A percentile compares a stretch with the other conserved stretches of the same genome.
These are phyloP conservation scores for Sphaerosporella brunnea DNA, from an alignment of 495 filamentous ascomycete species.

Conservation along the genomic window DNA sequence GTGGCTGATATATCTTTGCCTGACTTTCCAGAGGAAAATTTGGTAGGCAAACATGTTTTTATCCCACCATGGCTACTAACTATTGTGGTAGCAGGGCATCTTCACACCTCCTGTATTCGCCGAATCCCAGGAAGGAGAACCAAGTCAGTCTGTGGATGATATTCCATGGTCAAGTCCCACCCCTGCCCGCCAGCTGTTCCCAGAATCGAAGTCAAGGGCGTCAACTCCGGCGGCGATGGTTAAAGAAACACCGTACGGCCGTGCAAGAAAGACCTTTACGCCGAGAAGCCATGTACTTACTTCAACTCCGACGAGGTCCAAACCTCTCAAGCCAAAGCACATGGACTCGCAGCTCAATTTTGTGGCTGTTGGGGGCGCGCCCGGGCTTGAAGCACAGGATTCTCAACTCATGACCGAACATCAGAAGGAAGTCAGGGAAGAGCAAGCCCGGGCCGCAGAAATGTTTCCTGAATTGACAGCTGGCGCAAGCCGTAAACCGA, in stretches of 20 bases:
- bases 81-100: too few species aligned
- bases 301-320: neutral
- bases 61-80: too few species aligned
- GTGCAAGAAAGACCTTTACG: too few species aligned
- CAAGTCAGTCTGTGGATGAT: slow-evolving; percentile 2
- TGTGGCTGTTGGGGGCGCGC: slow-evolving; percentile 43
- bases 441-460: slow-evolving; percentile 44
- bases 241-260: slow-evolving; percentile 11
- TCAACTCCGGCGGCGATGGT: slow-evolving; percentile 3
- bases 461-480: slow-evolving; percentile 47
- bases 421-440: slow-evolving; percentile 51
- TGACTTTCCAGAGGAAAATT: slow-evolving; percentile 30
- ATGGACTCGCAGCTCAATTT: slow-evolving; percentile 68
- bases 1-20: slow-evolving; percentile 34
- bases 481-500: neutral
- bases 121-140: slow-evolving; percentile 36
- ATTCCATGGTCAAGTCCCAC: slow-evolving; percentile 16
- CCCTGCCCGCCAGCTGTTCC: slow-evolving; percentile 6
- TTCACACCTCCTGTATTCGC: slow-evolving; percentile 30
- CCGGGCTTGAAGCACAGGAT: slow-evolving; percentile 30
- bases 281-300: neutral
- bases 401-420: slow-evolving; percentile 55
- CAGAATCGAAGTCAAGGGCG: neutral
- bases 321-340: slow-evolving; percentile 36
- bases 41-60: too few species aligned